Conservation (phyloP, 225 moss, liverwort and hornwort genomes). For the Physcomitrium patens region DNA sequence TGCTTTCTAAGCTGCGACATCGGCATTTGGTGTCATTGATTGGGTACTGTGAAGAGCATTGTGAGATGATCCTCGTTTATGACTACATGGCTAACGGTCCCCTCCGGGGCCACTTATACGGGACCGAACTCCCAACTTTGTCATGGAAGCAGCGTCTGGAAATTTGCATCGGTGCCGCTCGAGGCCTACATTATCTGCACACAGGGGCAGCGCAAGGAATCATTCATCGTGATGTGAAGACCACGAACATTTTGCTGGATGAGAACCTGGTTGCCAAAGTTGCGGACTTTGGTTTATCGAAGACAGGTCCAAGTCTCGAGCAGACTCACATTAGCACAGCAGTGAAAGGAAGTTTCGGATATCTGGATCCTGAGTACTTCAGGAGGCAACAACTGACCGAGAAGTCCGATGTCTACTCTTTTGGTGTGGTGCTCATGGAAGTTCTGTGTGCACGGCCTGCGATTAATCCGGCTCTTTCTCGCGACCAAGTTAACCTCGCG, state of each 20-base stretch:
- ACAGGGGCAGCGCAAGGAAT: constrained; percentile 70
- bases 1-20: constrained; percentile 54
- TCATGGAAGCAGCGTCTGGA: constrained; percentile 71
- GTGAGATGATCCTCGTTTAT: constrained; percentile 62
- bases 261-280: constrained; percentile 72
- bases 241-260: constrained; percentile 85
- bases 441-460: constrained; percentile 89
- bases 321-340: constrained; percentile 95
- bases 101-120: constrained; percentile 55
- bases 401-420: constrained; percentile 92
- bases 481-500: constrained; percentile 90
- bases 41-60: constrained; percentile 65
- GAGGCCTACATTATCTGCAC: constrained; percentile 84
- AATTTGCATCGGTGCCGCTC: constrained; percentile 81
- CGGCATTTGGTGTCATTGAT: constrained; percentile 56
- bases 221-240: constrained; percentile 90
- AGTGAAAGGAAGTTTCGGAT: constrained; percentile 92
- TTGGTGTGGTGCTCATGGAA: constrained; percentile 93
- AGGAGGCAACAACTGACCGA: constrained; percentile 90
- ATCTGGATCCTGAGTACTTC: constrained; percentile 92
- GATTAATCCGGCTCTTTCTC: constrained; percentile 75
- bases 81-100: constrained; percentile 63
- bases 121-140: constrained; percentile 57
- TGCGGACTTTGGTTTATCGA: constrained; percentile 86
- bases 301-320: constrained; percentile 85